Percentiles rank a stretch among this genome's conserved stretches.
phyloP scores from a whole-genome alignment of 768 basidiomycete genomes.

The Hydnomerulius pinastri region DNA sequence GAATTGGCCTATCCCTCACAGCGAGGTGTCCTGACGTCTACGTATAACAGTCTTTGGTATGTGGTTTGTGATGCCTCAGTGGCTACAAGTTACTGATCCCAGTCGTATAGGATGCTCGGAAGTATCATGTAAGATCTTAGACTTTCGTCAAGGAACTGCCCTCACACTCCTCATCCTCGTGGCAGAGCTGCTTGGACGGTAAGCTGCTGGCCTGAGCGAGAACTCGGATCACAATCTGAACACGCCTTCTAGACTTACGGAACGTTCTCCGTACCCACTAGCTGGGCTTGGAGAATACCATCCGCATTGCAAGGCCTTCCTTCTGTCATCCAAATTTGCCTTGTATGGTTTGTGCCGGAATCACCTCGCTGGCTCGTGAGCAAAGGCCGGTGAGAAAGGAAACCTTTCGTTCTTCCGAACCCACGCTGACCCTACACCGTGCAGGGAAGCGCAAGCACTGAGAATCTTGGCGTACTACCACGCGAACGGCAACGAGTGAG shows the following conservation, averaged over 20 bases:
- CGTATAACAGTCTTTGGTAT: constrained; percentile 48
- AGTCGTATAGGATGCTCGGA: constrained; percentile 34
- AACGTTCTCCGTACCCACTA: constrained; percentile 12
- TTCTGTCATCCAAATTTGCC: constrained; percentile 11
- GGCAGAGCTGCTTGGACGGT: constrained; percentile 65
- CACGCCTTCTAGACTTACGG: constrained; percentile 21
- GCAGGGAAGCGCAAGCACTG: constrained; percentile 35
- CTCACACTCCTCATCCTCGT: no score
- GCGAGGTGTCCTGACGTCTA: constrained; percentile 45
- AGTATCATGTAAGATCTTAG: constrained; percentile 31
- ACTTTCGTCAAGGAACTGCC: background rate
- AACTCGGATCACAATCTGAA: no score
- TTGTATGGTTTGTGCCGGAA: constrained; percentile 36
- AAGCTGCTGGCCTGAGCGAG: no score
- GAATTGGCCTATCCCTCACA: constrained; percentile 54
- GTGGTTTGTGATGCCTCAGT: background rate
- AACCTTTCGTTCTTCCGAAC: background rate
- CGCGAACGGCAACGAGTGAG: constrained; percentile 42
- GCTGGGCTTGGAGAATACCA: constrained; percentile 20
- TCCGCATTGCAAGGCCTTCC: constrained; percentile 16
- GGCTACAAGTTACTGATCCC: constrained; percentile 13
- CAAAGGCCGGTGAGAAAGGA: constrained; percentile 32
- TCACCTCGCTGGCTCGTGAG: constrained; percentile 40
- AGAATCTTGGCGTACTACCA: constrained; percentile 43
- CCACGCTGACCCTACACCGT: background rate